Conservation (phyloP, 371 early-diverging fungal genomes). For the Rhizopus stolonifer region DNA sequence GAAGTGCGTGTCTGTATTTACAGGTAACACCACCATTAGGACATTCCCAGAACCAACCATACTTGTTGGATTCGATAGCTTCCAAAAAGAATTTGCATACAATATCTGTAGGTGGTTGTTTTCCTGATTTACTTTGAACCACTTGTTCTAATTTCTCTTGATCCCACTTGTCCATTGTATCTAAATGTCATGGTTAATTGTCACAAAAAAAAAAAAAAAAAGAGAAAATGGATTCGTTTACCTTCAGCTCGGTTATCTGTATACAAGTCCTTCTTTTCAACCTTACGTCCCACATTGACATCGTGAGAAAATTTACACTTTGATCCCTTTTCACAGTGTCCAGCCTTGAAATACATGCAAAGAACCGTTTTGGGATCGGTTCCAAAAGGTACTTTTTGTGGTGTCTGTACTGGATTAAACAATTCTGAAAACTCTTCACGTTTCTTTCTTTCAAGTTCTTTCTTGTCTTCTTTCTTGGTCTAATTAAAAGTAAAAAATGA, state of each 20-base stretch:
- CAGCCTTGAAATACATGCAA: conserved; percentile 92
- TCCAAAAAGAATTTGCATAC: conserved; percentile 99
- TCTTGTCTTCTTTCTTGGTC: conserved; percentile 30
- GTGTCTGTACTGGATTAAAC: conserved; percentile 84
- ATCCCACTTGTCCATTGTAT: conserved; percentile 97
- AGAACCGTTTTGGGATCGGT: conserved; percentile 97
- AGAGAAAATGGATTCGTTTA: too few relatives aligned
- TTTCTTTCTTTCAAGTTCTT: conserved; percentile 44
- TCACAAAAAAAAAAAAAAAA: too few relatives aligned
- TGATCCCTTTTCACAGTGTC: conserved; percentile 90
- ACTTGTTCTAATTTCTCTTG: conserved; percentile 89
- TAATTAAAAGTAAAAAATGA: too few relatives aligned
- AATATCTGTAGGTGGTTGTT: conserved; percentile 92
- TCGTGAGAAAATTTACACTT: conserved; percentile 99
- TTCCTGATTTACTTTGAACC: conserved; percentile 82
- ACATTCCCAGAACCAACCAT: conserved; percentile 99
- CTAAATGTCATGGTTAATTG: conserved; percentile 42
- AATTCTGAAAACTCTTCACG: conserved; percentile 71
- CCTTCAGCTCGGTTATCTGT: conserved; percentile 75
- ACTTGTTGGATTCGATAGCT: conserved; percentile 94
- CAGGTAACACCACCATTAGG: conserved; percentile 88
- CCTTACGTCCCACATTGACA: conserved; percentile 84
- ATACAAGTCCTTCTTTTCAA: conserved; percentile 89
- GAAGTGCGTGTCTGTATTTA: conserved; percentile 96
- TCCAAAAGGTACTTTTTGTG: conserved; percentile 98